A percentile compares a stretch with the other conserved stretches of the same genome.
Conservation (phyloP, 2,329 filamentous ascomycete genomes). For the Chaetoscypha palmicola region DNA sequence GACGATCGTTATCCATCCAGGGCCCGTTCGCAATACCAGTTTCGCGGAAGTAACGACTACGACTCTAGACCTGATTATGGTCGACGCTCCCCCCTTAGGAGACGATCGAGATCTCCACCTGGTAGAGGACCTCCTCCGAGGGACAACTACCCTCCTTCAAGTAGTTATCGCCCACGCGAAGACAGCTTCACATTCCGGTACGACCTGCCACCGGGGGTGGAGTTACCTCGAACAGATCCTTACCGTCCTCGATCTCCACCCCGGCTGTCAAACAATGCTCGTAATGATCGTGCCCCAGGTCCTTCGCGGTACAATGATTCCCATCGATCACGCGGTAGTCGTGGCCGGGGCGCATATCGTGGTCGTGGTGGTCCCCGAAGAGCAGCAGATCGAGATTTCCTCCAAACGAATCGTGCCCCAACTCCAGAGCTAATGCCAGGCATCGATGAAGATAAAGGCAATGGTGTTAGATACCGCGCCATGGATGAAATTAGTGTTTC, state of each 20-base stretch:
- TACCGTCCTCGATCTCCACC: slow-evolving; percentile 22
- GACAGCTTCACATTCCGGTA: slow-evolving; percentile 27
- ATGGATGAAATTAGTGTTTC: slow-evolving; percentile 55
- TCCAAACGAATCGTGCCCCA: slow-evolving; percentile 30
- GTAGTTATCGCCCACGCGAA: slow-evolving; percentile 19
- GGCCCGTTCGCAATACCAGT: slow-evolving; percentile 20
- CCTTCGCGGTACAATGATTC: slow-evolving; percentile 3
- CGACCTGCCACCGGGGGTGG: slow-evolving; percentile 27
- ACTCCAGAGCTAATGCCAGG: slow-evolving; percentile 32
- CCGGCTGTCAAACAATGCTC: slow-evolving; percentile 10
- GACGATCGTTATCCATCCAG: slow-evolving; percentile 9
- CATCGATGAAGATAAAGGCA: slow-evolving; percentile 27
- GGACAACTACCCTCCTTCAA: slow-evolving; percentile 6
- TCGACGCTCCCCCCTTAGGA: slow-evolving; percentile 12
- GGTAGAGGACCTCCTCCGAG: slow-evolving; percentile 8
- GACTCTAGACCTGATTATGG: slow-evolving; percentile 5
- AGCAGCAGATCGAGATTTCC: slow-evolving; percentile 30
- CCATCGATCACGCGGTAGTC: slow-evolving; percentile 2
- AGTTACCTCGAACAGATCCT: slow-evolving; percentile 20
- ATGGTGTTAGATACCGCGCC: slow-evolving; percentile 43
- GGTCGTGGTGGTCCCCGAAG: slow-evolving; percentile 25
- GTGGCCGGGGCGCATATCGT: slow-evolving; percentile 22
- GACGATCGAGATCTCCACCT: neutral
- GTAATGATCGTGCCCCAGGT: neutral
- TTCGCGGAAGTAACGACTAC: slow-evolving; percentile 12